Conservation (phyloP, 2,329 filamentous ascomycete species). For the Aureobasidium namibiae region DNA sequence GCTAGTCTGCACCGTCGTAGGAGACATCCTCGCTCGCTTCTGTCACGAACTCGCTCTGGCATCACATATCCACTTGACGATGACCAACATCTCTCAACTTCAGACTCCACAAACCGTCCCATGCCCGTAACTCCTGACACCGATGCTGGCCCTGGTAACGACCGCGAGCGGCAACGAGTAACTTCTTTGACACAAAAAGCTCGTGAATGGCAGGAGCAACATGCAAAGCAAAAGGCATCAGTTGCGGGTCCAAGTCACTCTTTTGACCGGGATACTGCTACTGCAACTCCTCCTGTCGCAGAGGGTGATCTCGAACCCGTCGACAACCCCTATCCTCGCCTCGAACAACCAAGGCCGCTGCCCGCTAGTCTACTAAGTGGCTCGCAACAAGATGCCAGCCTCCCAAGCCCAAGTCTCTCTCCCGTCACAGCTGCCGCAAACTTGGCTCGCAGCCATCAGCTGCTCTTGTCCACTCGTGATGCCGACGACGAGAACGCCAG, state of each 20-base stretch:
- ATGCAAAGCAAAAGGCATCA: not conserved
- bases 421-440: slow-evolving; percentile 75
- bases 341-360: slow-evolving; percentile 19
- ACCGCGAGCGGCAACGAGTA: not conserved
- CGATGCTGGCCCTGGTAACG: slow-evolving; percentile 18
- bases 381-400: slow-evolving; percentile 75
- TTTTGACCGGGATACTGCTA: not conserved
- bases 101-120: not conserved
- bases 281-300: slow-evolving; percentile 67
- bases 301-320: slow-evolving; percentile 60
- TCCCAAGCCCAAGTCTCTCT: slow-evolving; percentile 90
- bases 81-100: not conserved
- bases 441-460: slow-evolving; percentile 30
- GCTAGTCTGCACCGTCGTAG: slow-evolving; percentile 41
- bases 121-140: slow-evolving; percentile 28
- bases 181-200: slow-evolving; percentile 1
- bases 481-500: slow-evolving; percentile 25
- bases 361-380: slow-evolving; percentile 56
- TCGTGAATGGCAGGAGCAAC: slow-evolving; percentile 11
- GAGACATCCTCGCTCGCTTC: slow-evolving; percentile 38
- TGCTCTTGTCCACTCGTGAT: slow-evolving; percentile 10
- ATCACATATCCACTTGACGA: not conserved
- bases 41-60: slow-evolving; percentile 21
- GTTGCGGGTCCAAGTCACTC: not conserved
- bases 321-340: slow-evolving; percentile 16